These are phyloP conservation scores for Grosmannia huntii DNA, from an alignment of 2,329 filamentous ascomycete genomes.

Conservation along the genomic window DNA sequence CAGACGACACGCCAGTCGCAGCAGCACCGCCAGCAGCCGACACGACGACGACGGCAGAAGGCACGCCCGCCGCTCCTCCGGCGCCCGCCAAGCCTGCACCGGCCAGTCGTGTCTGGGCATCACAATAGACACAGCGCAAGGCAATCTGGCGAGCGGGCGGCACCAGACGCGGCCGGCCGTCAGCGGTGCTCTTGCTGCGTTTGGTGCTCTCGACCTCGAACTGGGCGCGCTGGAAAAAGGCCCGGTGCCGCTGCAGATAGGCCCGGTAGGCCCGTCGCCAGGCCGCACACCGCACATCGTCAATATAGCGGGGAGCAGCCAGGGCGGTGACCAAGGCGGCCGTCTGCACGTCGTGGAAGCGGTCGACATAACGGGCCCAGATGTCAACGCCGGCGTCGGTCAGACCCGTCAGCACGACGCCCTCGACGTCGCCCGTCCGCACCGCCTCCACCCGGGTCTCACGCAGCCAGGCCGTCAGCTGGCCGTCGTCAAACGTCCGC, in stretches of 20 bases:
- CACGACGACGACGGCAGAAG: background rate
- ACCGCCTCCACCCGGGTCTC: conserved; percentile 50
- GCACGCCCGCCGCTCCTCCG: conserved; percentile 8
- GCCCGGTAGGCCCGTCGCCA: conserved; percentile 64
- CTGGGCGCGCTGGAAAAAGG: conserved; percentile 61
- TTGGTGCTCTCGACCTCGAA: conserved; percentile 69
- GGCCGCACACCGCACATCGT: conserved; percentile 60
- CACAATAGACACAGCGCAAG: conserved; percentile 67
- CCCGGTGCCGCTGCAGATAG: conserved; percentile 59
- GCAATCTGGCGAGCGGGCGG: conserved; percentile 57
- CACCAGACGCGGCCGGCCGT: conserved; percentile 47
- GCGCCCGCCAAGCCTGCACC: conserved; percentile 3
- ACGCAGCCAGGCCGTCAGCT: conserved; percentile 54
- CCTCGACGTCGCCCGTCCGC: conserved; percentile 59
- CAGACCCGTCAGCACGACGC: conserved; percentile 65
- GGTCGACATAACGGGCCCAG: conserved; percentile 61
- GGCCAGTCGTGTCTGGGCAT: conserved; percentile 41
- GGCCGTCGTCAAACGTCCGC: conserved; percentile 48
- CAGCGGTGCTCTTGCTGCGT: conserved; percentile 36
- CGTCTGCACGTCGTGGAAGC: conserved; percentile 67
- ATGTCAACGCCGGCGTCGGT: conserved; percentile 61
- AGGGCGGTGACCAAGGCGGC: conserved; percentile 63
- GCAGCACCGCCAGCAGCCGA: background rate
- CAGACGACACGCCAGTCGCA: background rate
- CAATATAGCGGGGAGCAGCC: conserved; percentile 62